Conservation (phyloP, 2,329 filamentous ascomycete species). For the Neonectria faginata region DNA sequence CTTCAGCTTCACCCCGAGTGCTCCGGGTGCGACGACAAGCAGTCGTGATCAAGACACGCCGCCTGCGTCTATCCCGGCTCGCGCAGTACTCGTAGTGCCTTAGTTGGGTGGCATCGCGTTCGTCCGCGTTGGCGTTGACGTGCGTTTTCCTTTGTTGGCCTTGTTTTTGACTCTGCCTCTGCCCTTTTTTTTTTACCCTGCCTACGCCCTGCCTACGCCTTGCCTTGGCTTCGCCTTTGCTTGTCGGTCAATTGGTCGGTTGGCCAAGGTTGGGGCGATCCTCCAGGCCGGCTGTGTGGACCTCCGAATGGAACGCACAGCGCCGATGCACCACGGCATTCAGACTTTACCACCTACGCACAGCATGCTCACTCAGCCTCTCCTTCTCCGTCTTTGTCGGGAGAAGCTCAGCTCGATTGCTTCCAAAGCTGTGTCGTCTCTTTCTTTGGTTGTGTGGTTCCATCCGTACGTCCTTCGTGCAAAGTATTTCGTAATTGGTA, state of each 20-base stretch:
- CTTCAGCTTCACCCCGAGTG: slow-evolving; percentile 23
- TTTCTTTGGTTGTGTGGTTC: not conserved
- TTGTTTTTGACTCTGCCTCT: not conserved
- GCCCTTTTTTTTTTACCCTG: not conserved
- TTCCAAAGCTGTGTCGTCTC: not conserved
- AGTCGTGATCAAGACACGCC: slow-evolving; percentile 6
- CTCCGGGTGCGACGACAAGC: slow-evolving; percentile 16
- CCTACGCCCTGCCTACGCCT: not conserved
- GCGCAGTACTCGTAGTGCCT: not conserved
- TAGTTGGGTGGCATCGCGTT: slow-evolving; percentile 1
- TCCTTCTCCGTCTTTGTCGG: not conserved
- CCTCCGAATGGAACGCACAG: slow-evolving; percentile 11
- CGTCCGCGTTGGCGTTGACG: slow-evolving; percentile 5
- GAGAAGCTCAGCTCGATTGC: too few species aligned
- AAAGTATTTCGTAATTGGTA: not conserved
- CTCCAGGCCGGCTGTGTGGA: slow-evolving; percentile 6
- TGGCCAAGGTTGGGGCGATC: slow-evolving; percentile 1
- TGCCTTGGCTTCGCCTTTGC: not conserved
- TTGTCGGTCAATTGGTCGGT: not conserved
- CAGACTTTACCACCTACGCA: slow-evolving; percentile 11
- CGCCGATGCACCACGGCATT: slow-evolving; percentile 12
- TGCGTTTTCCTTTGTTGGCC: not conserved
- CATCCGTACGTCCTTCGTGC: not conserved
- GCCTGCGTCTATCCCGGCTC: slow-evolving; percentile 7
- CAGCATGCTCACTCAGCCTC: slow-evolving; percentile 25